These are phyloP conservation scores for Kluyveromyces lactis DNA, from an alignment of 805 yeast genomes.

Conservation along the genomic window DNA sequence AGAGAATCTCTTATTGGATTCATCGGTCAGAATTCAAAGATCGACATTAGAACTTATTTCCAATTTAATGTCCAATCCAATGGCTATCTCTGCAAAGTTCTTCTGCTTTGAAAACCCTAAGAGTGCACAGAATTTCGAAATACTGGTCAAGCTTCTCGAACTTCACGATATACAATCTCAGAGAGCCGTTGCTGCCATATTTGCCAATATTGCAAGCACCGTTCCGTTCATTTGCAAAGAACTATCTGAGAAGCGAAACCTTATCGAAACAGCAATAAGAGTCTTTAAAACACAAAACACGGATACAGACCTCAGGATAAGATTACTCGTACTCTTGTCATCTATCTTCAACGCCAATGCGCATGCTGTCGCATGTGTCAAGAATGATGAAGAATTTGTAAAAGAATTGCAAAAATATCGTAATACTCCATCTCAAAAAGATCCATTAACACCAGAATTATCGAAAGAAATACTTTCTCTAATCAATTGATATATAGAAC, in stretches of 20 bases:
- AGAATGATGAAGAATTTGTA: background rate
- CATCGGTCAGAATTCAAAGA: slow-evolving; percentile 42
- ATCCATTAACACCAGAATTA: too few species aligned
- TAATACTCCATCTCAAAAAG: background rate
- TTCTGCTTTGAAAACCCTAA: slow-evolving; percentile 42
- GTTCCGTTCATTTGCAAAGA: slow-evolving; percentile 31
- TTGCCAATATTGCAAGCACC: slow-evolving; percentile 28
- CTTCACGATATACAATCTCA: slow-evolving; percentile 36
- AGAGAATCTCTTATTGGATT: slow-evolving; percentile 36
- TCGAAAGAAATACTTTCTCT: too few species aligned
- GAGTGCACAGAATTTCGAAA: slow-evolving; percentile 34
- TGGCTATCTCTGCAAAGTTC: slow-evolving; percentile 40
- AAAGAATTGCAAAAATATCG: background rate
- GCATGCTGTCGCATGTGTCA: background rate
- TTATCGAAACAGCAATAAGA: slow-evolving; percentile 19
- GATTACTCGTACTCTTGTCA: slow-evolving; percentile 28
- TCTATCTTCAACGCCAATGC: slow-evolving; percentile 9
- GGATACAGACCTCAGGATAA: slow-evolving; percentile 26
- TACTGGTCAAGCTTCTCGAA: slow-evolving; percentile 33
- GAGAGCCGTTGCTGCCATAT: slow-evolving; percentile 32
- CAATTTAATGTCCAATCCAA: slow-evolving; percentile 41
- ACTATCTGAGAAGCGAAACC: slow-evolving; percentile 18
- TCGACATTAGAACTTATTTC: slow-evolving; percentile 57
- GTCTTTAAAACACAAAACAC: slow-evolving; percentile 22
- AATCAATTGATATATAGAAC: too few species aligned